phyloP scores from a whole-genome alignment of 495 filamentous ascomycete species.

The Paragyromitra xinjiangensis region DNA sequence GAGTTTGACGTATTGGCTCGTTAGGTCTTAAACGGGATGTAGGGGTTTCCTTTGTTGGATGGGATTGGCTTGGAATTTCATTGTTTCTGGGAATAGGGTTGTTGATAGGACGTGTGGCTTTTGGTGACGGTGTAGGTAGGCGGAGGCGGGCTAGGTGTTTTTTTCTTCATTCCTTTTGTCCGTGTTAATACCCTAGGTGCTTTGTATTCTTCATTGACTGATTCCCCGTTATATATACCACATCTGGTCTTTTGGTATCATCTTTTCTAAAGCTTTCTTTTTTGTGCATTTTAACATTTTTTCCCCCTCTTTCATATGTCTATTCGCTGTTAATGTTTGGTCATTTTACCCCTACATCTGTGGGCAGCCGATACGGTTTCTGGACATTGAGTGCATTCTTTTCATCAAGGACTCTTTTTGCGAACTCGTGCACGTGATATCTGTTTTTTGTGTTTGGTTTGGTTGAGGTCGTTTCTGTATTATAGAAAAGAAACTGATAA shows the following conservation, averaged over 20 bases:
- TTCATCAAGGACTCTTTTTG: conserved; percentile 23
- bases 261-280: neutral
- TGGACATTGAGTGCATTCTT: conserved; percentile 33
- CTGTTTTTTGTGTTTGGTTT: conserved; percentile 4
- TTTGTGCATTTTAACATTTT: conserved; percentile 20
- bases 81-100: conserved; percentile 26
- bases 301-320: conserved; percentile 46
- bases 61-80: conserved; percentile 31
- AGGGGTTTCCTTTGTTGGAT: conserved; percentile 33
- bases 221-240: conserved; percentile 7
- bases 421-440: neutral
- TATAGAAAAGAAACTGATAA: conserved; percentile 33
- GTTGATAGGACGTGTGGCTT: conserved; percentile 19
- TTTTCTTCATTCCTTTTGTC: conserved; percentile 1
- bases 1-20: conserved; percentile 60
- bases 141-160: conserved; percentile 10
- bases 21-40: conserved; percentile 51
- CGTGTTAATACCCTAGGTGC: conserved; percentile 13
- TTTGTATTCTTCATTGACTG: neutral
- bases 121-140: neutral
- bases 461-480: conserved; percentile 27
- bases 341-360: neutral
- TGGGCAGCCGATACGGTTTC: conserved; percentile 24
- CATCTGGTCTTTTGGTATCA: conserved; percentile 17
- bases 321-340: conserved; percentile 56